Conservation (phyloP, 768 basidiomycete genomes). For the Antrodiella citrinella region DNA sequence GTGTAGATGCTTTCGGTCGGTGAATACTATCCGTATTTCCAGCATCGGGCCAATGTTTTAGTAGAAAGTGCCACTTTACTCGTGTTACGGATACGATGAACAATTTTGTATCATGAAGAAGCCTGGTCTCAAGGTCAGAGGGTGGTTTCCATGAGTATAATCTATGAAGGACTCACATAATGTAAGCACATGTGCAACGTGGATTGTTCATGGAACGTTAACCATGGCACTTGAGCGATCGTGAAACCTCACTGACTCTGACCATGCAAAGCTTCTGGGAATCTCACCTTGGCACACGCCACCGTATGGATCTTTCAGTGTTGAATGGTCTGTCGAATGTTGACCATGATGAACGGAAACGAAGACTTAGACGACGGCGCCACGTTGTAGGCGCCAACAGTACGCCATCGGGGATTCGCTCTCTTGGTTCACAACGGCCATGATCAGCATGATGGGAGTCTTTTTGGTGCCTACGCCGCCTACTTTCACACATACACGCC, state of each 20-base stretch:
- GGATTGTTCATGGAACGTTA: neutral
- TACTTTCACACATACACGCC: neutral
- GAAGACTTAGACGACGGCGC: neutral
- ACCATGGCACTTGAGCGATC: neutral
- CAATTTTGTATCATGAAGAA: too few relatives aligned
- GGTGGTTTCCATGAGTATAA: too few relatives aligned
- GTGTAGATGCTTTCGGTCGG: neutral
- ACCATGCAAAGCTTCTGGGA: neutral
- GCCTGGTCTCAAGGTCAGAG: too few relatives aligned
- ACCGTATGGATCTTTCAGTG: neutral
- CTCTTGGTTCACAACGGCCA: neutral
- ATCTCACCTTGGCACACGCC: neutral
- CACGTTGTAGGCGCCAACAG: neutral
- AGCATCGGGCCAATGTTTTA: neutral
- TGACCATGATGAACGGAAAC: neutral
- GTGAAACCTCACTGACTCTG: too few relatives aligned
- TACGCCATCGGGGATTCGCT: neutral
- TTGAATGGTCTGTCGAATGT: neutral
- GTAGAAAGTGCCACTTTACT: neutral
- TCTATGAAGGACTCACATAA: too few relatives aligned
- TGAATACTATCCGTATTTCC: neutral
- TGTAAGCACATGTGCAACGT: neutral
- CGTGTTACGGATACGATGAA: neutral
- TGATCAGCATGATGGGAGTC: neutral
- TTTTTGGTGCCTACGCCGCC: neutral